Percentiles rank a stretch among this genome's conserved stretches.
These are phyloP conservation scores for Fragaria ananassa DNA, from an alignment of 306 rosid species.

Conservation along the genomic window DNA sequence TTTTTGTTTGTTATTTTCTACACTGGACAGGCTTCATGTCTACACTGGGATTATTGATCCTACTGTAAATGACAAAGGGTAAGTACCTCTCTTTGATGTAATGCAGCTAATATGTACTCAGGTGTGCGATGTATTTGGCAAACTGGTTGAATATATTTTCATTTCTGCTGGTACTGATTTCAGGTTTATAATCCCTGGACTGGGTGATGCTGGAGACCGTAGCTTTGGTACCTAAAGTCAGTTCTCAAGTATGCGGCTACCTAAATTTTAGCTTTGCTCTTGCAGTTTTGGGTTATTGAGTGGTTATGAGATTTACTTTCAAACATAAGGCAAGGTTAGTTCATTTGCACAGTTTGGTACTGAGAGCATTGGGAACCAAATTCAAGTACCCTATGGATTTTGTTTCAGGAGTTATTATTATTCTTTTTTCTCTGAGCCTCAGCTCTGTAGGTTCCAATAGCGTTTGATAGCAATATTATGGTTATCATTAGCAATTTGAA, in stretches of 20 bases:
- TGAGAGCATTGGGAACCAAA: neutral
- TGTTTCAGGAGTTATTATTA: neutral
- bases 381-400: neutral
- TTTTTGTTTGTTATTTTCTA: conserved; percentile 13
- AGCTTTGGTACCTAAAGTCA: conserved; percentile 69
- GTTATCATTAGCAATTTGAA: neutral
- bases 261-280: neutral
- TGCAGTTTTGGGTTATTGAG: conserved; percentile 36
- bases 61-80: conserved; percentile 84
- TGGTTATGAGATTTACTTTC: neutral
- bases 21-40: conserved; percentile 60
- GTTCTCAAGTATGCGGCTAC: neutral
- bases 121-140: conserved; percentile 5
- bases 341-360: neutral
- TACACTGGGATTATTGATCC: conserved; percentile 91
- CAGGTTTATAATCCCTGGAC: conserved; percentile 96
- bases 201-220: conserved; percentile 98
- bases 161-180: neutral
- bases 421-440: neutral
- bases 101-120: neutral
- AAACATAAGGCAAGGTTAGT: neutral
- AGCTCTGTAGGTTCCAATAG: neutral
- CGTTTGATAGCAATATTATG: neutral
- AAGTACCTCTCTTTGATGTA: conserved; percentile 21
- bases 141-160: conserved; percentile 1